Evolutionary conservation across 306 rosid species (phyloP), one percentile per base, ranked within the genome.

Genomic region (Gastrolobium villosum): DNA sequence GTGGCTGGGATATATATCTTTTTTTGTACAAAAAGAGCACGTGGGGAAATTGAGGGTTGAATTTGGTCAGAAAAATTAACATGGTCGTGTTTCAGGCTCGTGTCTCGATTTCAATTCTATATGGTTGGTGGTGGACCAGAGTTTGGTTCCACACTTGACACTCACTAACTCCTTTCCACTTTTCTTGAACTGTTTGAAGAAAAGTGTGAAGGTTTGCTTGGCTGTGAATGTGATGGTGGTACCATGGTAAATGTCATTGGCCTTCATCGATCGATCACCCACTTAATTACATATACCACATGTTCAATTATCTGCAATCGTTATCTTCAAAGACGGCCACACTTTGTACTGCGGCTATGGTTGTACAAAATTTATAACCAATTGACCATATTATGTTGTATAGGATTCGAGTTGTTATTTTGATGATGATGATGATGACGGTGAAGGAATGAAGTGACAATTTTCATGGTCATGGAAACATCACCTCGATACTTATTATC

Each of bases 311-410:
- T 52, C 48, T 35, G 4, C 44, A 4, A 44, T 31, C 57, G 8
- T 44, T 73, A 54, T 72, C 41, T 10, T 72, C 1, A 55, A 7
- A n/a, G 28, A 56, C 32, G 49, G 56, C 67, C 13, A 32, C 20
- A 36, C 37, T 56, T n/a, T 50, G 2, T 5, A 50, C 2, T 50
- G 56, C 28, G 56, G 56, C 20, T 14, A 30, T 8, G 63, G 7
- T 30, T 56, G 15, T 9, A 9, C 6, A 56, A 30, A 8, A 55
- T 5, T 50, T n/a, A 2, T 28, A 20, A 20, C 26, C 0, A 20
- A 20, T 20, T 20, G 26, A 20, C 26, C 26, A 20, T 20, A 20
- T 20, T 20, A 20, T 20, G 26, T 0, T 20, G 26, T 20, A 20
- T 20, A 20, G 26, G 26, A 20, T 20, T 20, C 0, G 26, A 20